Base-by-base conservation (phyloP, 768 basidiomycete species). In the Imleria badia region DNA sequence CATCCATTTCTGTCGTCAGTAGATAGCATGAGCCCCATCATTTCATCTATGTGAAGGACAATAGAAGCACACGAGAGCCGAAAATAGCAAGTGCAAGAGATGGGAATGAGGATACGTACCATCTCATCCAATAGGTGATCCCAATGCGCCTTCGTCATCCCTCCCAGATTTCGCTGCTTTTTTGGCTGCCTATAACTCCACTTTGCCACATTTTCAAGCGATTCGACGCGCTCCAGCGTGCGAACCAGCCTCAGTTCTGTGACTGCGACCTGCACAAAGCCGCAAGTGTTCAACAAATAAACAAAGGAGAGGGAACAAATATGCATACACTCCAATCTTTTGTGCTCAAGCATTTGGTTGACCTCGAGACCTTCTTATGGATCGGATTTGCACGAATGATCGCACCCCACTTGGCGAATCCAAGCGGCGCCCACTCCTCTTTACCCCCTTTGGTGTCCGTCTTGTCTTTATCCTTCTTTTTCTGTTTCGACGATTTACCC, bases 121-220 rank as follows among this genome's bases (percentile, higher is more conserved):
- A 98, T 94, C 72, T 99, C 97, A 56, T 98, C 96, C 70, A 99
- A 73, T 33, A 99, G 77, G 71, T 94, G 90, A 68, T 98, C 97
- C 93, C 93, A 95, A 65, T 98, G 94, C 1, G 87, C 84, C 73
- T 95, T 97, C 3, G 77, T 75, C 45, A 86, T 61, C 2, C 86
- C 84, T 20, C 87, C 85, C 17, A 94, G 79, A 29, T 85, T 88
- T 54, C 90, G 80, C 65, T 95, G 91, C 71, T 94, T 96, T 73
- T 96, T 98, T 11, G 94, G 94, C 65, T 99, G 97, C 48, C 96
- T 76, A 63, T 96, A 91, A 60, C 89, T 89, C 96, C 97, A 99
- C 34, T 83, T 77, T 5, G 86, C 86, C 12, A 80, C 81, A 26
- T 82, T 79, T 70, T 97, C 95, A 54, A 98, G 79, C 29, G 75